Evolutionary conservation across 2,329 filamentous ascomycete genomes (phyloP).

Genomic region (Hypoxylon sp.): DNA sequence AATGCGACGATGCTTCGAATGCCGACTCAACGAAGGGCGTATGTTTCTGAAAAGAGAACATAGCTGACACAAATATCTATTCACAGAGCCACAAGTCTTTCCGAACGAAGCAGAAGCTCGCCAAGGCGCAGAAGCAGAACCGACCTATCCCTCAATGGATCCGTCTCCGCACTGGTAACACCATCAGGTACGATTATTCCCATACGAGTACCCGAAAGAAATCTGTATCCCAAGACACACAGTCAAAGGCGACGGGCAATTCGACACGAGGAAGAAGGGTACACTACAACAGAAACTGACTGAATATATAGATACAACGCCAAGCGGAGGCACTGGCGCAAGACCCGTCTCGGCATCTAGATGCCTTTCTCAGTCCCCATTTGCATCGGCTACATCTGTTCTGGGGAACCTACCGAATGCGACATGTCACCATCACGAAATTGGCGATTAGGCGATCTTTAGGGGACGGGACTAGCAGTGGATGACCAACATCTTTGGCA

Average conservation of each 20-base stretch:
- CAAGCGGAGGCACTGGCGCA: slow-evolving; percentile 99
- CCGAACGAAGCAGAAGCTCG: slow-evolving; percentile 99
- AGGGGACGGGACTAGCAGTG: slow-evolving; percentile 35
- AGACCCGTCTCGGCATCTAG: slow-evolving; percentile 99
- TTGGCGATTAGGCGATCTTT: slow-evolving; percentile 32
- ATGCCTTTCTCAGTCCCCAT: slow-evolving; percentile 66
- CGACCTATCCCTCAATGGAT: slow-evolving; percentile 99
- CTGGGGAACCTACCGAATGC: slow-evolving; percentile 40
- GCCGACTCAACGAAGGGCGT: neutral
- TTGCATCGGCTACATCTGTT: slow-evolving; percentile 46
- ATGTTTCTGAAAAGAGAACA: slow-evolving; percentile 4
- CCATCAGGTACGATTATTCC: slow-evolving; percentile 86
- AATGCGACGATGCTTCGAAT: slow-evolving; percentile 11
- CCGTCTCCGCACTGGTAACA: slow-evolving; percentile 97
- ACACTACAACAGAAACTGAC: slow-evolving; percentile 38
- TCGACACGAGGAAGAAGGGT: slow-evolving; percentile 1
- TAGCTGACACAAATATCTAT: slow-evolving; percentile 36
- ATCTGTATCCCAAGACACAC: slow-evolving; percentile 23
- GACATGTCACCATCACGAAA: slow-evolving; percentile 38
- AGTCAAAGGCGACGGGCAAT: slow-evolving; percentile 6
- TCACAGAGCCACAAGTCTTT: slow-evolving; percentile 98
- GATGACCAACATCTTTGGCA: slow-evolving; percentile 32
- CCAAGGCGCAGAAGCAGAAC: slow-evolving; percentile 99
- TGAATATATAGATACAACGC: slow-evolving; percentile 90
- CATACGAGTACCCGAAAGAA: slow-evolving; percentile 25